Percentiles rank a stretch among this genome's conserved stretches.
Evolutionary conservation across 768 basidiomycete genomes (phyloP).

Genomic region (Mycena polygramma): DNA sequence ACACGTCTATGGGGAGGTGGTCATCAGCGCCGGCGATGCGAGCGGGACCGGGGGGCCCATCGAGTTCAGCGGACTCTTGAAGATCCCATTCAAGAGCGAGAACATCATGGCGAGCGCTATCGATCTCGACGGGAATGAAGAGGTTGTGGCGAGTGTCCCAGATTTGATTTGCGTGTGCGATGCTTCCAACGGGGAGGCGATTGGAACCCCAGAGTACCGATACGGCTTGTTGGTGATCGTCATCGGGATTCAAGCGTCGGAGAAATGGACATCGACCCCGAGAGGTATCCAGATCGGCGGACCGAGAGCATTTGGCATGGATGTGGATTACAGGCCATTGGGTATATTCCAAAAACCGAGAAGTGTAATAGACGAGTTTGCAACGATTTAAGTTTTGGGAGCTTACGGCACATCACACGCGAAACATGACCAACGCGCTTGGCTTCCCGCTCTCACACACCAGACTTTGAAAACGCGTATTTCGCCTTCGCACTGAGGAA

Average conservation of each 20-base stretch:
- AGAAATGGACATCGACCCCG: conserved; percentile 67
- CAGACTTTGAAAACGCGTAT: too few relatives aligned
- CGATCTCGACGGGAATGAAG: conserved; percentile 41
- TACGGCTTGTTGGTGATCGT: conserved; percentile 68
- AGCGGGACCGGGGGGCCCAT: conserved; percentile 45
- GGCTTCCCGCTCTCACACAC: too few relatives aligned
- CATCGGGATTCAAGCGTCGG: conserved; percentile 63
- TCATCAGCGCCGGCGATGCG: conserved; percentile 46
- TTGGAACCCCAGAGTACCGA: conserved; percentile 69
- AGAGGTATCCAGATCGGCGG: conserved; percentile 64
- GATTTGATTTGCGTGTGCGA: conserved; percentile 71
- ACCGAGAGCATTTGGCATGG: conserved; percentile 62
- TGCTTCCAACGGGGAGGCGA: conserved; percentile 62
- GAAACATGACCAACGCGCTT: too few relatives aligned
- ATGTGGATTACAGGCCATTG: conserved; percentile 51
- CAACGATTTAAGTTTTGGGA: too few relatives aligned
- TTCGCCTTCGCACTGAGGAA: too few relatives aligned
- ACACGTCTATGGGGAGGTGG: conserved; percentile 54
- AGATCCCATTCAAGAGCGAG: conserved; percentile 70
- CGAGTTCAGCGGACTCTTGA: conserved; percentile 46
- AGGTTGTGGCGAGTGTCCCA: conserved; percentile 65
- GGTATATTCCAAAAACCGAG: conserved; percentile 53
- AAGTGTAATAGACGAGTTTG: conserved; percentile 58
- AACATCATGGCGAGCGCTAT: conserved; percentile 58
- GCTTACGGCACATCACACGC: too few relatives aligned